Evolutionary conservation across 208 protist genomes (phyloP).

Genomic region (Phytomonas sp.): DNA sequence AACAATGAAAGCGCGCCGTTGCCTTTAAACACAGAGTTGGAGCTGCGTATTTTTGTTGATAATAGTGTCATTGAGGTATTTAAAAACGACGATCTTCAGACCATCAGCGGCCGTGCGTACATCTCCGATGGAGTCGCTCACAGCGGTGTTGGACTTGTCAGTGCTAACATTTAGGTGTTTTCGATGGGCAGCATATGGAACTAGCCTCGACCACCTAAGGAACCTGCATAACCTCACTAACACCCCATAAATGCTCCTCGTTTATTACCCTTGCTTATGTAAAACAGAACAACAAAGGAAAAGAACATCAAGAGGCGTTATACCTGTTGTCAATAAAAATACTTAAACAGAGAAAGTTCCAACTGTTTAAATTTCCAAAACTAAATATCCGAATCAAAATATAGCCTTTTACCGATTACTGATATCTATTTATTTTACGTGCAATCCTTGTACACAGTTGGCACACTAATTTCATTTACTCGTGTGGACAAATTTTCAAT

Average conservation of each 20-base stretch:
- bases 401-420: no score
- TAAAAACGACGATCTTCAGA: conserved; percentile 33
- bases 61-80: conserved; percentile 38
- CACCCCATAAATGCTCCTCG: conserved; percentile 21
- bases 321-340: no score
- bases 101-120: conserved; percentile 26
- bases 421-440: no score
- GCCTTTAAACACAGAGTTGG: conserved; percentile 15
- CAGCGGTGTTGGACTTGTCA: conserved; percentile 24
- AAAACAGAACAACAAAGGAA: no score
- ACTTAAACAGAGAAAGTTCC: no score
- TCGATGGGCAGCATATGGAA: conserved; percentile 26
- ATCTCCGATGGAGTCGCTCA: conserved; percentile 14
- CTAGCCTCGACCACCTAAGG: background rate
- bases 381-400: no score
- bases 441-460: no score
- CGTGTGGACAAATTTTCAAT: no score
- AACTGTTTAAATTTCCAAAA: no score
- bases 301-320: no score
- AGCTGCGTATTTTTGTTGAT: conserved; percentile 29
- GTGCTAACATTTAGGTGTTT: conserved; percentile 21
- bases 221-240: conserved; percentile 19
- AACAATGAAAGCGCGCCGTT: conserved; percentile 29
- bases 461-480: no score
- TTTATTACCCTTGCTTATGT: no score